Evolutionary conservation across 345 rosid species (phyloP).

Genomic region (Carallia pectinifolia): DNA sequence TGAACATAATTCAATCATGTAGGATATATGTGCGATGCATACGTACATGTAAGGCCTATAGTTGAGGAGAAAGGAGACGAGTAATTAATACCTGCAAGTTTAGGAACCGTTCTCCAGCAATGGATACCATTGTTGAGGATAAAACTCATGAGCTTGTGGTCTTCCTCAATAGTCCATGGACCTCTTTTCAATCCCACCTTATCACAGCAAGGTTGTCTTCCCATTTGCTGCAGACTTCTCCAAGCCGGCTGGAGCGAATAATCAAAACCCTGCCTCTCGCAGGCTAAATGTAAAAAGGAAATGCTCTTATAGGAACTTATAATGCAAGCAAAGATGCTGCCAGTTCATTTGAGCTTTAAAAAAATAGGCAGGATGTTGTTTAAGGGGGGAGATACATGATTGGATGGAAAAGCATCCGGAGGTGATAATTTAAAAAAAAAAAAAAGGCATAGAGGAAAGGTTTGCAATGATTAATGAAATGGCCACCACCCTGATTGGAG

Average conservation of each 20-base stretch:
- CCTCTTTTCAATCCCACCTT: constrained; percentile 90
- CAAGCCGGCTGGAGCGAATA: too few relatives aligned
- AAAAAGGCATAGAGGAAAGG: not conserved
- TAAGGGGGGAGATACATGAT: constrained; percentile 39
- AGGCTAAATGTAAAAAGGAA: constrained; percentile 4
- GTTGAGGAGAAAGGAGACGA: too few relatives aligned
- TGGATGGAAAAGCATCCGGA: constrained; percentile 16
- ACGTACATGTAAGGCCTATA: too few relatives aligned
- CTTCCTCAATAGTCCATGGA: constrained; percentile 98
- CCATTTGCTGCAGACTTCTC: constrained; percentile 37
- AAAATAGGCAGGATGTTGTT: constrained; percentile 22
- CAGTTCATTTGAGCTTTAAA: constrained; percentile 39
- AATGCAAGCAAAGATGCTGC: constrained; percentile 38
- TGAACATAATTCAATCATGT: not conserved
- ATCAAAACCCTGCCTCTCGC: not conserved
- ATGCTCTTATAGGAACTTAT: constrained; percentile 21
- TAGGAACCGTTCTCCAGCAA: constrained; percentile 92
- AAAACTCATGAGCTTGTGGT: constrained; percentile 80
- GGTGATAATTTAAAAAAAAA: not conserved
- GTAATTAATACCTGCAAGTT: constrained; percentile 72
- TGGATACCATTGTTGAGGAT: constrained; percentile 88
- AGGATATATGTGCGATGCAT: too few relatives aligned
- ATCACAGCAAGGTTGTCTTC: constrained; percentile 94
- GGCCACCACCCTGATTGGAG: constrained; percentile 10
- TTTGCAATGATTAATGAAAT: not conserved